Evolutionary conservation across 1,139 yeast genomes (phyloP), one percentile per base, ranked within the genome.

Genomic region (Geotrichum cucujoidarum): DNA sequence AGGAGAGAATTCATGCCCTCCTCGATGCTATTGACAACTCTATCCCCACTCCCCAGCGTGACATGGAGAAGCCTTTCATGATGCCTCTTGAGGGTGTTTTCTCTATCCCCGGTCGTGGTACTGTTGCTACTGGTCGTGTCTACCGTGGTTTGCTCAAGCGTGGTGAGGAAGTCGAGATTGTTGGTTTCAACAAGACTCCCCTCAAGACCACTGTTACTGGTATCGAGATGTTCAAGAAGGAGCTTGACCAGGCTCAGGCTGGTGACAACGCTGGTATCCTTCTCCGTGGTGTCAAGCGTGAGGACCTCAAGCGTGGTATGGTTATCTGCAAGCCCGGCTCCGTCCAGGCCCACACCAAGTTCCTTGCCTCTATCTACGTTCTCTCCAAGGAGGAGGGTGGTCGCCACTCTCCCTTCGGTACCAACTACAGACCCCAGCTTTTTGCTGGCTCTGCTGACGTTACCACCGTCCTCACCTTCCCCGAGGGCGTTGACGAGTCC

Each of bases 21-120:
- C 79, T 92, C 73, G 89, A 81, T 54, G 95, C 96, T 57, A 90
- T 92, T 59, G 99, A 92, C 69, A 90, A 82, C 67, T 76, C 83
- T 75, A 90, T 92, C 60, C 98, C 98, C 67, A 89, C 96, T 56
- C 99, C 99, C 60, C 74, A 74, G 61, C 89, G 99, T 78, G 97
- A 92, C 69, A 78, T 90, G 63, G 97, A 89, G 62, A 88, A 89
- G 74, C 94, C 97, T 60, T 94, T 92, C 79, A 75, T 92, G 73
- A 83, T 92, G 85, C 97, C 98, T 56, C 83, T 92, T 62, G 98
- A 92, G 77, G 97, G 88, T 64, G 94, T 89, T 57, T 94, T 92
- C 79, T 88, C 97, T 53, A 92, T 92, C 61, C 89, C 97, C 48
- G 98, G 98, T 74, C 90, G 98, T 82, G 98, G 98, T 75, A 92